Conservation (phyloP, 306 rosid species). For the Spatholobus suberectus region DNA sequence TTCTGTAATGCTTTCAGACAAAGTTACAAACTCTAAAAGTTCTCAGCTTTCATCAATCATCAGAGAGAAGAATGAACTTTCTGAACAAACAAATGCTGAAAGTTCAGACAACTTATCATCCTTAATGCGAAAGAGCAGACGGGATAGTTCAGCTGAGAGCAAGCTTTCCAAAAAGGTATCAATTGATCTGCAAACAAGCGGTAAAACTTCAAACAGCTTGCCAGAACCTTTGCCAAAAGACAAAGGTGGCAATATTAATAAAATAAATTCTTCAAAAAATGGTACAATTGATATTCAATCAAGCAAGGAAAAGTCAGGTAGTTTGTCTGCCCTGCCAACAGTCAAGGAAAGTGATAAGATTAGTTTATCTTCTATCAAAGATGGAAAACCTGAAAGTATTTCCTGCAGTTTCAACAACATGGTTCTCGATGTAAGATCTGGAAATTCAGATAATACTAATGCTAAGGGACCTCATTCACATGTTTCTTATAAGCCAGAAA, state of each 20-base stretch:
- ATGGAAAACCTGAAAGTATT: conserved; percentile 54
- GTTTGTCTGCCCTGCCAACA: conserved; percentile 55
- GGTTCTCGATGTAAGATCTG: conserved; percentile 58
- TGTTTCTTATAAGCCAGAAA: conserved; percentile 71
- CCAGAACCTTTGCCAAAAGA: conserved; percentile 36
- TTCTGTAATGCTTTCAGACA: conserved; percentile 53
- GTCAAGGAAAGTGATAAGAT: conserved; percentile 50
- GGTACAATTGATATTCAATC: conserved; percentile 42
- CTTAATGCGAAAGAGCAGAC: conserved; percentile 42
- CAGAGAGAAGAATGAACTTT: conserved; percentile 45
- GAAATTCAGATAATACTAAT: conserved; percentile 54
- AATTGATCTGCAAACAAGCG: conserved; percentile 41
- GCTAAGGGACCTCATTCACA: conserved; percentile 48
- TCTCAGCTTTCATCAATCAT: conserved; percentile 48
- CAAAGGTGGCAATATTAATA: conserved; percentile 31
- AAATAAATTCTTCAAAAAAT: conserved; percentile 41
- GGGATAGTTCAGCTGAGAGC: conserved; percentile 39
- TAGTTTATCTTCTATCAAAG: conserved; percentile 52
- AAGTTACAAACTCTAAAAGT: conserved; percentile 48
- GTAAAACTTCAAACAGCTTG: conserved; percentile 43
- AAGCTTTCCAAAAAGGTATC: conserved; percentile 35
- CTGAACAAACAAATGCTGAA: conserved; percentile 51
- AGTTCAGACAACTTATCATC: conserved; percentile 50
- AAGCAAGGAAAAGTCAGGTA: conserved; percentile 48
- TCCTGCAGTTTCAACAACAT: conserved; percentile 52